Evolutionary conservation across 2,329 filamentous ascomycete genomes (phyloP).

Genomic region (Rhexocercosporidium sp.): DNA sequence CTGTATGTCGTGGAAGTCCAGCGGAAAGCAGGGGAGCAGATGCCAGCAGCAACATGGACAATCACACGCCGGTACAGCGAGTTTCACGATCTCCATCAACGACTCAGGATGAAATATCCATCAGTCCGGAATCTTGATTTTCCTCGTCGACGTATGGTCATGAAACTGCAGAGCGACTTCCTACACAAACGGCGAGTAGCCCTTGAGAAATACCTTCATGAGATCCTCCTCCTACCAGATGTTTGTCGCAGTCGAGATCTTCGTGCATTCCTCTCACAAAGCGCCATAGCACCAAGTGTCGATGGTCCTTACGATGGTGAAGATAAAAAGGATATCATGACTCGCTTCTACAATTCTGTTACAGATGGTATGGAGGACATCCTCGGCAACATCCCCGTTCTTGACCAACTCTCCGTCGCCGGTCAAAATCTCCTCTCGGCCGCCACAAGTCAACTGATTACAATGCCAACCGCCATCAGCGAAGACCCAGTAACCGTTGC

Average conservation of each 20-base stretch:
- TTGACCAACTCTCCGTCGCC: conserved; percentile 91
- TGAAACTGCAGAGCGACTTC: conserved; percentile 97
- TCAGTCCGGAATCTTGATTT: conserved; percentile 91
- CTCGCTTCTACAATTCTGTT: conserved; percentile 93
- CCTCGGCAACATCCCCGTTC: conserved; percentile 90
- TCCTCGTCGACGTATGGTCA: conserved; percentile 86
- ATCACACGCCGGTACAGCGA: conserved; percentile 95
- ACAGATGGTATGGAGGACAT: conserved; percentile 99
- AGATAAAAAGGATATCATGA: conserved; percentile 85
- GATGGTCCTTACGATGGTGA: conserved; percentile 59
- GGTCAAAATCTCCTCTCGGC: conserved; percentile 90
- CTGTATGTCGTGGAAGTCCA: conserved; percentile 93
- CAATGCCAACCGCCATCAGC: conserved; percentile 56
- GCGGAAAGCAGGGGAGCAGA: conserved; percentile 88
- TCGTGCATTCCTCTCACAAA: conserved; percentile 89
- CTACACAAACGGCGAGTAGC: conserved; percentile 84
- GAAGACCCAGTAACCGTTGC: conserved; percentile 59
- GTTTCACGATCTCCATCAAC: conserved; percentile 94
- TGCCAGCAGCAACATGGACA: conserved; percentile 94
- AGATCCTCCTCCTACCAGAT: conserved; percentile 84
- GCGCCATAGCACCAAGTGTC: conserved; percentile 71
- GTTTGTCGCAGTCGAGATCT: conserved; percentile 94
- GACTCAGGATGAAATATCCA: conserved; percentile 81
- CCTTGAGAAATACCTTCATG: conserved; percentile 82
- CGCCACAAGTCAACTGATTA: conserved; percentile 67